A percentile compares a stretch with the other conserved stretches of the same genome.
These are phyloP conservation scores for Dactylella cylindrospora DNA, from an alignment of 2,329 filamentous ascomycete species.

Conservation along the genomic window DNA sequence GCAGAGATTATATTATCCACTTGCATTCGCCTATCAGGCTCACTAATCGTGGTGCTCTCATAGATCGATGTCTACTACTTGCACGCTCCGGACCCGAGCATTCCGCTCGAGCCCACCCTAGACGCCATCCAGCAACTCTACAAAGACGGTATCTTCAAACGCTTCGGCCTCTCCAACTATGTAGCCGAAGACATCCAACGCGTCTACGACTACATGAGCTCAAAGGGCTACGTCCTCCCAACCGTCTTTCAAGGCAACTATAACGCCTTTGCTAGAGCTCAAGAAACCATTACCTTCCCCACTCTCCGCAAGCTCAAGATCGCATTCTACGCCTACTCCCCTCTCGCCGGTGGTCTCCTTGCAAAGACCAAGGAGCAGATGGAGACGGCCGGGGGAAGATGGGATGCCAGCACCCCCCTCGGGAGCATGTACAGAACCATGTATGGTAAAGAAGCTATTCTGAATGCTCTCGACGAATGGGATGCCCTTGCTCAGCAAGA, in stretches of 20 bases:
- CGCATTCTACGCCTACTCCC: constrained; percentile 79
- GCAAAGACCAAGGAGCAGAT: constrained; percentile 52
- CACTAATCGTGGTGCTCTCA: constrained; percentile 1
- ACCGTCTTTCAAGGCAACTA: constrained; percentile 89
- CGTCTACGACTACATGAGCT: constrained; percentile 74
- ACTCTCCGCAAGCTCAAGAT: constrained; percentile 76
- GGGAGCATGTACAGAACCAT: constrained; percentile 28
- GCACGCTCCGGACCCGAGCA: constrained; percentile 67
- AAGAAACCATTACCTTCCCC: constrained; percentile 73
- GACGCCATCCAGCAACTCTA: constrained; percentile 76
- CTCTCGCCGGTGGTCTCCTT: constrained; percentile 76
- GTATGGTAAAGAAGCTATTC: constrained; percentile 29
- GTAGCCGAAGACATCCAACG: constrained; percentile 86
- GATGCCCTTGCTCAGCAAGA: constrained; percentile 59
- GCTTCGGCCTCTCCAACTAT: constrained; percentile 79
- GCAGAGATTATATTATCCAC: background rate
- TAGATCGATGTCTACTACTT: constrained; percentile 74
- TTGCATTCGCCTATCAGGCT: background rate
- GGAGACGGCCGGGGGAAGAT: constrained; percentile 16
- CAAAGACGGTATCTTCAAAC: constrained; percentile 82
- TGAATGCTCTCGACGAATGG: constrained; percentile 25
- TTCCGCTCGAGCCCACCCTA: constrained; percentile 77
- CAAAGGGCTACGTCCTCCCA: constrained; percentile 78
- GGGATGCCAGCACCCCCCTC: constrained; percentile 12
- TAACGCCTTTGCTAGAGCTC: constrained; percentile 73